Evolutionary conservation across 805 yeast genomes (phyloP).

Genomic region (Candida lessepsii): DNA sequence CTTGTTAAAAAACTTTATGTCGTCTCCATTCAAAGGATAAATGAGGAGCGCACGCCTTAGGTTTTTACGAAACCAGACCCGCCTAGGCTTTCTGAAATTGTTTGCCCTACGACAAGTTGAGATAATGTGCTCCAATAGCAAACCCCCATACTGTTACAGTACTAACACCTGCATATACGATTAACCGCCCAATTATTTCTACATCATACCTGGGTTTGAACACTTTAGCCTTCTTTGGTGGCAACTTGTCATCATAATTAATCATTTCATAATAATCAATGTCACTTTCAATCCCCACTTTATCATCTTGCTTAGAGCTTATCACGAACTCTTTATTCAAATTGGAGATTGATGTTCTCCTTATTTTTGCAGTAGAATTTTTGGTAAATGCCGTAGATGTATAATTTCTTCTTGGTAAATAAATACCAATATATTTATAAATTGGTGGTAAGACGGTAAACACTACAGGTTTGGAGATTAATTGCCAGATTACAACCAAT

Average conservation of each 20-base stretch:
- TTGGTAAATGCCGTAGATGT: conserved; percentile 37
- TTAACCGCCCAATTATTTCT: conserved; percentile 71
- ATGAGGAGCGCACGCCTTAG: too few species aligned
- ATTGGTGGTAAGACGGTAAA: conserved; percentile 58
- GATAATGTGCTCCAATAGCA: conserved; percentile 21
- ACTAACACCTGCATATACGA: conserved; percentile 82
- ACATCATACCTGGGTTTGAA: conserved; percentile 65
- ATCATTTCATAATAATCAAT: conserved; percentile 42
- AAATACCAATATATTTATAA: conserved; percentile 42
- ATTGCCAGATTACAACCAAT: conserved; percentile 70
- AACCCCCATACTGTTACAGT: conserved; percentile 50
- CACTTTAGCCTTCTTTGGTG: conserved; percentile 37
- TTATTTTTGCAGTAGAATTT: conserved; percentile 31
- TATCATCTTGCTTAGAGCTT: conserved; percentile 24
- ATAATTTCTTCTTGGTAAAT: conserved; percentile 39
- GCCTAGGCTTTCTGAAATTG: too few species aligned
- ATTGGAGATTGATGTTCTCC: conserved; percentile 41
- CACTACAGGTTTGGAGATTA: conserved; percentile 64
- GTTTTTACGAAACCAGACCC: too few species aligned
- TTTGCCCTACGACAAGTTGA: too few species aligned
- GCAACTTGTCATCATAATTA: conserved; percentile 31
- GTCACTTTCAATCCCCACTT: conserved; percentile 38
- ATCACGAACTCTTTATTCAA: conserved; percentile 21
- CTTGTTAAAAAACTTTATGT: too few species aligned
- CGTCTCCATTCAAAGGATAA: too few species aligned